Conservation (phyloP, 768 basidiomycete genomes). For the Suillus americanus region DNA sequence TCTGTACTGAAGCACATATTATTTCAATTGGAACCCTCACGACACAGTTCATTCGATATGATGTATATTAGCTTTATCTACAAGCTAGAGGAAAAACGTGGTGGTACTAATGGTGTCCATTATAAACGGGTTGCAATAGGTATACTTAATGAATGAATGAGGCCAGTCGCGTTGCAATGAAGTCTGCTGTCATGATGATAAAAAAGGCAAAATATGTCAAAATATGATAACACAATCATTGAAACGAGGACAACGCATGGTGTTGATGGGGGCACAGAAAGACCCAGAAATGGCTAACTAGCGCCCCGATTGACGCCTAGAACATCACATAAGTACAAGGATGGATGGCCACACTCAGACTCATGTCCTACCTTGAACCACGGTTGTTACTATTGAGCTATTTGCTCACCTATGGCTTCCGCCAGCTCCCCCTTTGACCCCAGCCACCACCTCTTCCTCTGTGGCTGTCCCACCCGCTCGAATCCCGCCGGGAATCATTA, state of each 20-base stretch:
- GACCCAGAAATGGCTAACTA: neutral
- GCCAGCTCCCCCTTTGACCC: constrained; percentile 9
- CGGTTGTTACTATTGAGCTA: neutral
- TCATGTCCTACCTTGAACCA: neutral
- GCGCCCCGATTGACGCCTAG: neutral
- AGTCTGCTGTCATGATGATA: neutral
- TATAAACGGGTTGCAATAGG: neutral
- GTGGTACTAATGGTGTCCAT: neutral
- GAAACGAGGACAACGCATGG: neutral
- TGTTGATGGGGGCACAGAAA: neutral
- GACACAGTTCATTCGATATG: neutral
- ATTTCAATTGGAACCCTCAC: neutral
- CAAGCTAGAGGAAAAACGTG: neutral
- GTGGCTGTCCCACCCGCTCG: constrained; percentile 11
- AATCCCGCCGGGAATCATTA: constrained; percentile 20
- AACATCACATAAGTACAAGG: neutral
- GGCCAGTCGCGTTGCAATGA: neutral
- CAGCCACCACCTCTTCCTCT: constrained; percentile 10
- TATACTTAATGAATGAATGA: constrained; percentile 3
- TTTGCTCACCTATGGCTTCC: neutral
- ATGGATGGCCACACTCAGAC: neutral
- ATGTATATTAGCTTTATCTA: neutral
- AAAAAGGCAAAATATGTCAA: neutral
- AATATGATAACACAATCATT: neutral
- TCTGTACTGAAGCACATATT: neutral